phyloP scores from a whole-genome alignment of 139 green algal species.

The Coelastrella sp. region DNA sequence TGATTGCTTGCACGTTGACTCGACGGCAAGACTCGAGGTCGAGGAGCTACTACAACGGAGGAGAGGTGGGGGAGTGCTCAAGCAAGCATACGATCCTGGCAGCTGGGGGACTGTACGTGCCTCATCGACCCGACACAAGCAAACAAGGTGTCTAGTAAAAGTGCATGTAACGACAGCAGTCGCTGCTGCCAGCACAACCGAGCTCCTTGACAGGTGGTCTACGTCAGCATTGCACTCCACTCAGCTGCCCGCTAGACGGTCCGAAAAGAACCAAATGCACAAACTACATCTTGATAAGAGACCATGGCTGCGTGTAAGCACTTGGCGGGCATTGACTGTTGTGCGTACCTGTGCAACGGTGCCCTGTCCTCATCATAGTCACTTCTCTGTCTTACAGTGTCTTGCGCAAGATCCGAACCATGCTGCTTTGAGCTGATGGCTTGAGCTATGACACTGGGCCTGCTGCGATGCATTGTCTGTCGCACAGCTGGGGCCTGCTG shows the following conservation, averaged over 20 bases:
- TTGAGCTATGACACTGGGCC: not conserved
- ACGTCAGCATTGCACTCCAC: not conserved
- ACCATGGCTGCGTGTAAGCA: not conserved
- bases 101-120: no score
- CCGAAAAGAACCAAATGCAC: not conserved
- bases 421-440: conserved; percentile 5
- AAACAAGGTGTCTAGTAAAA: no score
- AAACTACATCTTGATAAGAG: no score
- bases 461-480: not conserved
- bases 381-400: not conserved
- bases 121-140: no score
- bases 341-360: conserved; percentile 1
- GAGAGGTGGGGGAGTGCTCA: not conserved
- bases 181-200: not conserved
- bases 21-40: no score
- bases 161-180: not conserved
- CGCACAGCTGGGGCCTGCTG: not conserved
- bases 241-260: not conserved
- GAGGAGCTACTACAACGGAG: no score
- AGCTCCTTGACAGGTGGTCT: not conserved
- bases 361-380: conserved; percentile 2
- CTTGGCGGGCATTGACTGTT: not conserved
- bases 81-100: not conserved
- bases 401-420: not conserved
- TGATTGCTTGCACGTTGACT: no score